Evolutionary conservation across 163 green algal genomes (phyloP).

Genomic region (Chloromonas sp.): DNA sequence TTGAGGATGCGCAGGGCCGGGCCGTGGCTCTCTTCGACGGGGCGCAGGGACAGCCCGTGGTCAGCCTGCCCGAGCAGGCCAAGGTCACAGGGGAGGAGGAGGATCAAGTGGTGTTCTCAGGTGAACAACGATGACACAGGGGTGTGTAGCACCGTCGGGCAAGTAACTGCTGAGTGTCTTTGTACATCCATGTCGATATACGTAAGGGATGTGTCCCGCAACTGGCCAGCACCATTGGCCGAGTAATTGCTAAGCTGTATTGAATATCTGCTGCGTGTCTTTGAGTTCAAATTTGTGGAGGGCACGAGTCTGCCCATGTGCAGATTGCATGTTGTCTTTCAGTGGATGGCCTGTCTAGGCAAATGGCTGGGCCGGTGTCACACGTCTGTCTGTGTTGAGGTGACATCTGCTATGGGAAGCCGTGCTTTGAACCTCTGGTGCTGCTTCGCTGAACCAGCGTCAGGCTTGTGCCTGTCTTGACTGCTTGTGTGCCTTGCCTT

Average conservation of each 20-base stretch:
- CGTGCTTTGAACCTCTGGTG: no score
- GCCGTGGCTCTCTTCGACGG: not conserved
- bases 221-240: not conserved
- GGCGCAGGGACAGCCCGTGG: constrained; percentile 9
- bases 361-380: no score
- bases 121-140: constrained; percentile 5
- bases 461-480: no score
- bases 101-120: constrained; percentile 62
- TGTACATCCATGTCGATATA: not conserved
- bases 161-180: not conserved
- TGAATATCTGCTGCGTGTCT: no score
- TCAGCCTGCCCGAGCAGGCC: constrained; percentile 19
- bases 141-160: not conserved
- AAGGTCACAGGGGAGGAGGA: constrained; percentile 73
- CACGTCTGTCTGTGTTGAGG: no score
- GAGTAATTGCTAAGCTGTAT: not conserved
- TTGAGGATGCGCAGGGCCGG: not conserved
- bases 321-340: no score
- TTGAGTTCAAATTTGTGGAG: no score
- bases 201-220: not conserved
- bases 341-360: no score
- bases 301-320: no score
- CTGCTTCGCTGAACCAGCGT: no score
- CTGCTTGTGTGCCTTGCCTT: no score
- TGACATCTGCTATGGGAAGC: no score